A percentile compares a stretch with the other conserved stretches of the same genome.
Evolutionary conservation across 2,329 filamentous ascomycete species (phyloP).

Genomic region (Fusarium anguioides): DNA sequence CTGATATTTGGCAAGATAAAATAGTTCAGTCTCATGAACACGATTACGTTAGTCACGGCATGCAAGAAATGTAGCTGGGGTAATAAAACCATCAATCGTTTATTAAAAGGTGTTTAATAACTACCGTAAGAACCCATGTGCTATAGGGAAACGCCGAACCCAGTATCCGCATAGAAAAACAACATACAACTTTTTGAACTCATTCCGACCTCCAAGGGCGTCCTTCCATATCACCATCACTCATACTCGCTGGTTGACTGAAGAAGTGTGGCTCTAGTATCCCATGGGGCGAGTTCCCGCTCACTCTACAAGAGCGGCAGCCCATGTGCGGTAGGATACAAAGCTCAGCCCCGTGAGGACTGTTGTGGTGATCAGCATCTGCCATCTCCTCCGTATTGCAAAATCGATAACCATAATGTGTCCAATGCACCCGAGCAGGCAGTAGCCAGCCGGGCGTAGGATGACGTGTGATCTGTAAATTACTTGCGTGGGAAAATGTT

Average conservation of each 20-base stretch:
- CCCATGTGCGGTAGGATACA: slow-evolving; percentile 42
- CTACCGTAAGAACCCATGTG: slow-evolving; percentile 31
- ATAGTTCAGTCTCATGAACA: not conserved
- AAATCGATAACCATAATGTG: slow-evolving; percentile 71
- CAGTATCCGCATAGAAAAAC: slow-evolving; percentile 36
- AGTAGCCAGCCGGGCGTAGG: slow-evolving; percentile 64
- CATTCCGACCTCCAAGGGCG: slow-evolving; percentile 20
- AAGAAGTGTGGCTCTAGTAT: slow-evolving; percentile 34
- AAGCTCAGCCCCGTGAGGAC: slow-evolving; percentile 31
- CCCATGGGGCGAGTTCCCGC: slow-evolving; percentile 13
- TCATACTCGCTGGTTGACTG: slow-evolving; percentile 38
- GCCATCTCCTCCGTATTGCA: slow-evolving; percentile 60
- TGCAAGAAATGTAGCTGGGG: not conserved
- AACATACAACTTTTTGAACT: slow-evolving; percentile 42
- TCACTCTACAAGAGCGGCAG: slow-evolving; percentile 26
- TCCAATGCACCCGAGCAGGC: slow-evolving; percentile 66
- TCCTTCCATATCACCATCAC: slow-evolving; percentile 34
- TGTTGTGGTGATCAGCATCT: slow-evolving; percentile 46
- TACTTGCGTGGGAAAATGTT: slow-evolving; percentile 63
- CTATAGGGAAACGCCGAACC: slow-evolving; percentile 29
- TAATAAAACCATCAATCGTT: slow-evolving; percentile 38
- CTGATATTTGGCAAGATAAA: not conserved
- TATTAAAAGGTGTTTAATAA: slow-evolving; percentile 40
- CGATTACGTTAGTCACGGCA: not conserved
- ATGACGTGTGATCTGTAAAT: slow-evolving; percentile 68